Evolutionary conservation across 2,329 filamentous ascomycete species (phyloP), one percentile per base, ranked within the genome.

Genomic region (Ambrosiella xylebori): DNA sequence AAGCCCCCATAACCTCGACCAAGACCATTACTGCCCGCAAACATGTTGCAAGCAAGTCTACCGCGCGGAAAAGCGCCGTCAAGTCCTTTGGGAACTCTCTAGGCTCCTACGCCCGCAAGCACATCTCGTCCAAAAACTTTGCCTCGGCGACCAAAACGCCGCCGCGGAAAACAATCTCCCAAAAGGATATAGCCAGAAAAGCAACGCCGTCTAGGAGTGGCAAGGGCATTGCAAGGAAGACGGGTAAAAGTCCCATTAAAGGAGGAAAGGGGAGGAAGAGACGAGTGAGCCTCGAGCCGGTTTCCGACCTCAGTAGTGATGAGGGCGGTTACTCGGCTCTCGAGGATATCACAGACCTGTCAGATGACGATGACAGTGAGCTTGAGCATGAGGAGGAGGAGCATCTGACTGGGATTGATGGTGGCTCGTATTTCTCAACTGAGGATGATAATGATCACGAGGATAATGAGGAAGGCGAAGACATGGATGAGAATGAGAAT

Each of bases 341-440:
- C n/a, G 44, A 13, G 11, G 44, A 13, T n/a, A 13, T 47, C n/a
- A n/a, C 80, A 63, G 86, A 90, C 64, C 84, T 81, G 9, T 86
- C 79, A 57, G 79, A 90, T 62, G 84, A 88, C 62, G 86, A 91
- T 68, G 84, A 91, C 68, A 80, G 86, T 63, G 80, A 86, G 75
- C 80, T 91, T 58, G 79, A 85, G 66, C 80, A 82, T 75, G 77
- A 81, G 73, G 87, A 93, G 77, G 86, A 89, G 73, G 77, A 82
- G 68, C 80, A 84, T 64, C 87, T 90, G 62, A 74, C 86, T 59
- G 69, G 70, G 58, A n/a, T 51, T 7, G 70, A 75, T 63, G 70
- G 71, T 1, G 69, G 69, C 0, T 67, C 68, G 0, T 71, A 72
- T 3, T 70, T 71, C 0, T 73, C 74, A 1, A 67, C 68, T 12